phyloP scores from a whole-genome alignment of 75 land plant genomes.

The Adiantum capillusveneris region DNA sequence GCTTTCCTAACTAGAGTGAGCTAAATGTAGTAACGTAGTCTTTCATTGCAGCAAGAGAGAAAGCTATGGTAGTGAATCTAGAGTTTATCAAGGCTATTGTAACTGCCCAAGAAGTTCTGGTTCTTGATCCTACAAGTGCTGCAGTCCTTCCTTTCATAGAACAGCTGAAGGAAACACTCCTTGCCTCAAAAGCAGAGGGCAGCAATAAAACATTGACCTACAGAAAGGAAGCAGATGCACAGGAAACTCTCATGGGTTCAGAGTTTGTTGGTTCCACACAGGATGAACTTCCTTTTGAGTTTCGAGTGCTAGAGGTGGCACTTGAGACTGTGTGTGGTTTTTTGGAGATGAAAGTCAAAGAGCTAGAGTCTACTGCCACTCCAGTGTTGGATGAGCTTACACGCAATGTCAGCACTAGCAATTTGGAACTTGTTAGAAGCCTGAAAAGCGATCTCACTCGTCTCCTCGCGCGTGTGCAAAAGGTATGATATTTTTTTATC shows the following conservation, averaged over 20 bases:
- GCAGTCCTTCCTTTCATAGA: slow-evolving; percentile 79
- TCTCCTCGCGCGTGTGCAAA: slow-evolving; percentile 76
- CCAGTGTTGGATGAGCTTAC: slow-evolving; percentile 91
- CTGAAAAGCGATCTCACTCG: slow-evolving; percentile 85
- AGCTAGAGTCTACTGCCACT: slow-evolving; percentile 70
- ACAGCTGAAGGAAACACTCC: slow-evolving; percentile 62
- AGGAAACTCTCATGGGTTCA: slow-evolving; percentile 9
- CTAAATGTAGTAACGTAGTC: too few species aligned
- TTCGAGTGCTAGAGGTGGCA: slow-evolving; percentile 87
- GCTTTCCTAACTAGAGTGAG: too few species aligned
- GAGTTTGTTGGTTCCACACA: slow-evolving; percentile 9
- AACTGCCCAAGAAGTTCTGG: slow-evolving; percentile 84
- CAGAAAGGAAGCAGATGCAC: background rate
- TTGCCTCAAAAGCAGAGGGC: slow-evolving; percentile 21
- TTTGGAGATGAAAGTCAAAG: slow-evolving; percentile 62
- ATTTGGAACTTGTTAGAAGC: slow-evolving; percentile 81
- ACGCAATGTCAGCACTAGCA: slow-evolving; percentile 83
- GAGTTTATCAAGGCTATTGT: slow-evolving; percentile 93
- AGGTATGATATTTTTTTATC: slow-evolving; percentile 39
- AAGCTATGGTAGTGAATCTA: slow-evolving; percentile 91
- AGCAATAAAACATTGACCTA: slow-evolving; percentile 13
- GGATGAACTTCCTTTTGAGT: slow-evolving; percentile 90
- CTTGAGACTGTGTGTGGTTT: slow-evolving; percentile 84
- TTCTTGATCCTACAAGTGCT: slow-evolving; percentile 71
- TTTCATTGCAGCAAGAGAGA: slow-evolving; percentile 78